Evolutionary conservation across 805 yeast species (phyloP).

Genomic region (Yarrowia deformans): DNA sequence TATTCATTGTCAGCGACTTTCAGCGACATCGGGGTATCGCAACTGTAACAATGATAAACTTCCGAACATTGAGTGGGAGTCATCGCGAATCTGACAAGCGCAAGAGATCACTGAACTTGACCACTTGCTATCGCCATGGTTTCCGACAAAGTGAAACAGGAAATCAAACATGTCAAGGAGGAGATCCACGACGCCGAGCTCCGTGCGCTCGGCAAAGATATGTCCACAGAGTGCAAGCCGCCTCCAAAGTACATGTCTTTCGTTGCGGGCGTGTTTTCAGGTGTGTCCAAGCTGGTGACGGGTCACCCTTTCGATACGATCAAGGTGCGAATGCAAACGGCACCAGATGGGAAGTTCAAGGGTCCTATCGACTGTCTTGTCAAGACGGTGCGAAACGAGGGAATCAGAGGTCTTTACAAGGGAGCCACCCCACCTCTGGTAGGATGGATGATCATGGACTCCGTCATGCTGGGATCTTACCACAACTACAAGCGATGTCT

Average conservation of each 20-base stretch:
- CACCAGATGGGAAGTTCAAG: conserved; percentile 70
- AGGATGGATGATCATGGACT: conserved; percentile 95
- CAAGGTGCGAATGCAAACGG: conserved; percentile 83
- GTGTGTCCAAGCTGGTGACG: conserved; percentile 84
- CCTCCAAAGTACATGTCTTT: conserved; percentile 51
- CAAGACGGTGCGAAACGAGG: conserved; percentile 77
- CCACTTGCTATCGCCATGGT: conserved; percentile 15
- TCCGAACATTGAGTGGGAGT: not conserved
- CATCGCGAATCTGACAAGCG: not conserved
- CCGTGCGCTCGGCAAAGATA: conserved; percentile 20
- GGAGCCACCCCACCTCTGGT: conserved; percentile 93
- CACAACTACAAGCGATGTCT: conserved; percentile 76
- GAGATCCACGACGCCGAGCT: conserved; percentile 20
- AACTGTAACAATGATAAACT: conserved; percentile 28
- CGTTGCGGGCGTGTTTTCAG: conserved; percentile 87
- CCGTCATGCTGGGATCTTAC: conserved; percentile 85
- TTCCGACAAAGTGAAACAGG: conserved; percentile 27
- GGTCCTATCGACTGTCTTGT: conserved; percentile 84
- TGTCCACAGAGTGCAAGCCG: conserved; percentile 11
- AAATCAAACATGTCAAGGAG: conserved; percentile 26
- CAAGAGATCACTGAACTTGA: not conserved
- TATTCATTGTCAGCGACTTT: not conserved
- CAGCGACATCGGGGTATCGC: conserved; percentile 40
- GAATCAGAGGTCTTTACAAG: conserved; percentile 78
- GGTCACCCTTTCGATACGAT: conserved; percentile 95